These are phyloP conservation scores for Suhomyces faveliae DNA, from an alignment of 805 yeast species.

Conservation along the genomic window DNA sequence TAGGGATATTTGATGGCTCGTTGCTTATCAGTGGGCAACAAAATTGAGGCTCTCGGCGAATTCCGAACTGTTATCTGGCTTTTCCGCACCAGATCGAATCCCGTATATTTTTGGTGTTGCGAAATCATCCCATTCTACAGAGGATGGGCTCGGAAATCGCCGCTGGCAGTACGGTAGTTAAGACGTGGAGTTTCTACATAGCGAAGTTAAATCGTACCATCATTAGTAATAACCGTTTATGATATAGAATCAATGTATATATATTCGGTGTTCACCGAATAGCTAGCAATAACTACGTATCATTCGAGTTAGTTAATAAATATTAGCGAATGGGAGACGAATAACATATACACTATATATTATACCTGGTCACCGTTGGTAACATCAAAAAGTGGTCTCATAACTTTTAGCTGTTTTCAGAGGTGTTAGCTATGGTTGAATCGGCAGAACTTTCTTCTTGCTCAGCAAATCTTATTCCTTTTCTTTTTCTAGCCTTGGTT, in stretches of 20 bases:
- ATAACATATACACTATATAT: background rate
- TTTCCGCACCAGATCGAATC: background rate
- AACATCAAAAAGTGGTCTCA: background rate
- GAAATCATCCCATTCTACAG: background rate
- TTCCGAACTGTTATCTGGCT: background rate
- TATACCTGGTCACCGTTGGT: background rate
- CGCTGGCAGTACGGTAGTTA: background rate
- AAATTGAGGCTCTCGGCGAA: background rate
- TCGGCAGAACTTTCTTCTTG: constrained; percentile 3
- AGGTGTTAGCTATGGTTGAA: background rate
- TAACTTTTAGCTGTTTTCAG: background rate
- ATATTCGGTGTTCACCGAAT: background rate
- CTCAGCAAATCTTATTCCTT: constrained; percentile 46
- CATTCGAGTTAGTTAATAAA: background rate
- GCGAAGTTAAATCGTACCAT: background rate
- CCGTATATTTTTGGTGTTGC: background rate
- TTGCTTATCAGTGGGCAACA: background rate
- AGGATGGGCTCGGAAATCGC: background rate
- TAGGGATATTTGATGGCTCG: background rate
- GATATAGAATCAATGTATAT: background rate
- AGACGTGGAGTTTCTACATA: background rate
- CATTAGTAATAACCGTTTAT: background rate
- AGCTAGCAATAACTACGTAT: background rate
- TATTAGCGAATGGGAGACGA: background rate
- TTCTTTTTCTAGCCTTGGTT: constrained; percentile 15